A percentile compares a stretch with the other conserved stretches of the same genome.
Conservation (phyloP, 2,329 filamentous ascomycete species). For the Botrytis medusae region DNA sequence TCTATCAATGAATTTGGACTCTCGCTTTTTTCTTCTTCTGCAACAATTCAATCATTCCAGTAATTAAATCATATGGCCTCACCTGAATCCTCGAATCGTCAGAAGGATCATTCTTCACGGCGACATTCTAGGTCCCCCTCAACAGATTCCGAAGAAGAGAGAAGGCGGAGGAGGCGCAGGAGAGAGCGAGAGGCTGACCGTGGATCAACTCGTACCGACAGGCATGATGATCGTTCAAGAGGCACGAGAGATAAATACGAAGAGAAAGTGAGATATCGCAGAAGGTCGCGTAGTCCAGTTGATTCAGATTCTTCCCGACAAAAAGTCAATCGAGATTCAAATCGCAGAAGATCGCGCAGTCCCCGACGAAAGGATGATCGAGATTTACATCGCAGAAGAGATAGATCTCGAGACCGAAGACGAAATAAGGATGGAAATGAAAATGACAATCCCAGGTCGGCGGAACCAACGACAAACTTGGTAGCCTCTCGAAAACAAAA, state of each 20-base stretch:
- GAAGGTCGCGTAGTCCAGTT: conserved; percentile 37
- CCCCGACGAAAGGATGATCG: conserved; percentile 27
- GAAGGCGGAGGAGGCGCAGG: conserved; percentile 32
- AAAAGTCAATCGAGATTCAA: conserved; percentile 32
- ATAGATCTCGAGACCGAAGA: conserved; percentile 33
- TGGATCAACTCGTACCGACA: conserved; percentile 16
- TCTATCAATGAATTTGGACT: not conserved
- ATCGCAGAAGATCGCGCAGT: conserved; percentile 26
- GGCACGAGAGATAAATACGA: conserved; percentile 27
- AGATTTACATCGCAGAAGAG: conserved; percentile 33
- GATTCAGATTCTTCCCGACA: conserved; percentile 26
- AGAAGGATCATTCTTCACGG: conserved; percentile 28
- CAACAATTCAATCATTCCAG: not conserved
- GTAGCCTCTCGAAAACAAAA: conserved; percentile 33
- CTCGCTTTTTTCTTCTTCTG: not conserved
- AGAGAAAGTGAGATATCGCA: conserved; percentile 32
- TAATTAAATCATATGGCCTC: conserved; percentile 27
- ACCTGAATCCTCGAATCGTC: conserved; percentile 19
- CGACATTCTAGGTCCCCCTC: conserved; percentile 34
- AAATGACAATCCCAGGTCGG: not conserved
- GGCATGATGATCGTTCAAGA: conserved; percentile 17
- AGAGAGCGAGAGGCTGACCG: conserved; percentile 28
- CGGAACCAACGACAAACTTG: not conserved
- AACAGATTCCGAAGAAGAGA: conserved; percentile 37
- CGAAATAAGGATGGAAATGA: conserved; percentile 26